These are phyloP conservation scores for Phytophthora sojae DNA, from an alignment of 352 stramenopile genomes.

Conservation along the genomic window DNA sequence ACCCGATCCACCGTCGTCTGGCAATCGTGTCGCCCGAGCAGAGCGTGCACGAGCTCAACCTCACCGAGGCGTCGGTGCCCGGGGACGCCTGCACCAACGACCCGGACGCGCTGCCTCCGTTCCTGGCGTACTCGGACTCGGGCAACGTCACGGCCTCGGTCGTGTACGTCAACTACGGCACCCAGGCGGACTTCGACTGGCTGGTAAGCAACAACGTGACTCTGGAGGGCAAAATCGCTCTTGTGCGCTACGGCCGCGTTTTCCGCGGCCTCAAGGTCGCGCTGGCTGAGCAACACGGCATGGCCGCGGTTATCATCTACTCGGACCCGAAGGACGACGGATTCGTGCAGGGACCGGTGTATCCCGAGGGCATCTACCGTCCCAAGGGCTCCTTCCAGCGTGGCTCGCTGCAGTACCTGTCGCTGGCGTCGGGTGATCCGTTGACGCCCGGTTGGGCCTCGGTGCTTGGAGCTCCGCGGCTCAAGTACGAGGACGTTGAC, in stretches of 20 bases:
- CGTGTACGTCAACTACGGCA: slow-evolving; percentile 89
- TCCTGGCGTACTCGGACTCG: slow-evolving; percentile 47
- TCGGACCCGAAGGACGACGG: slow-evolving; percentile 88
- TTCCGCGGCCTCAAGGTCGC: slow-evolving; percentile 74
- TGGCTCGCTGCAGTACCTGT: slow-evolving; percentile 79
- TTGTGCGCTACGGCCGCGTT: slow-evolving; percentile 75
- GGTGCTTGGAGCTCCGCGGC: slow-evolving; percentile 44
- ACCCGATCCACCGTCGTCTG: slow-evolving; percentile 48
- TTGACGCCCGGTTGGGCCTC: slow-evolving; percentile 48
- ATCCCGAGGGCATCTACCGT: slow-evolving; percentile 82
- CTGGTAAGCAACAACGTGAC: slow-evolving; percentile 61
- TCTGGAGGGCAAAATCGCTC: slow-evolving; percentile 72
- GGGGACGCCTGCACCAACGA: slow-evolving; percentile 70
- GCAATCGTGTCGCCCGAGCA: slow-evolving; percentile 50
- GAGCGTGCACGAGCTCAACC: slow-evolving; percentile 42
- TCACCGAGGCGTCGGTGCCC: slow-evolving; percentile 63
- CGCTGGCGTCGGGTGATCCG: slow-evolving; percentile 70
- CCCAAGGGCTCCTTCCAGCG: slow-evolving; percentile 78
- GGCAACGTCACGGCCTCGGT: slow-evolving; percentile 52
- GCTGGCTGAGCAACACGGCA: slow-evolving; percentile 72
- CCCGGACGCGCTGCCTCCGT: slow-evolving; percentile 60
- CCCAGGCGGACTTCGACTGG: slow-evolving; percentile 73
- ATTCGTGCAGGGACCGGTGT: slow-evolving; percentile 62
- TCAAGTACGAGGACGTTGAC: slow-evolving; percentile 39
- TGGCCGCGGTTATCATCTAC: slow-evolving; percentile 85